Evolutionary conservation across 2,329 filamentous ascomycete genomes (phyloP).

Genomic region (Trichoderma polysporum): DNA sequence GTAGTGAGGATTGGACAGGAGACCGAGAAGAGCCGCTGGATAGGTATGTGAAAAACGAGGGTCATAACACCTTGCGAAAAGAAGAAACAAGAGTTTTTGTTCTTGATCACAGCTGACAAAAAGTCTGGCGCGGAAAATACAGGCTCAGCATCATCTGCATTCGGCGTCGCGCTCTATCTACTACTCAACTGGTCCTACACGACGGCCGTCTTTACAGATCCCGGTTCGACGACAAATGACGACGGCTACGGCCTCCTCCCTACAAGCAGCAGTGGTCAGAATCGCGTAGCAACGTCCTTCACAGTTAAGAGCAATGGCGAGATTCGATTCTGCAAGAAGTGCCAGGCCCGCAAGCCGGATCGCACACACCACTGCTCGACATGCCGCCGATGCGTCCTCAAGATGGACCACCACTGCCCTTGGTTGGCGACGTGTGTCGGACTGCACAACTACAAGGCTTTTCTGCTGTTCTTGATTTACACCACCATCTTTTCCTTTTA

Average conservation of each 20-base stretch:
- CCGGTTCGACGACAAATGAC: conserved; percentile 67
- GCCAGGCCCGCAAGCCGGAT: conserved; percentile 90
- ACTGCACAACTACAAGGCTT: conserved; percentile 91
- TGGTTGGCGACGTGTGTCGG: conserved; percentile 97
- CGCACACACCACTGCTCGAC: conserved; percentile 96
- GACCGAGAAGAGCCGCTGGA: conserved; percentile 53
- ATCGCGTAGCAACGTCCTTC: conserved; percentile 66
- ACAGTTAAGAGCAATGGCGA: conserved; percentile 92
- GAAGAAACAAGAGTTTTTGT: background rate
- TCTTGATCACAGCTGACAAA: background rate
- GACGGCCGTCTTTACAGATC: conserved; percentile 87
- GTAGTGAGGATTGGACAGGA: conserved; percentile 69
- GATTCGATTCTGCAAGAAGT: conserved; percentile 94
- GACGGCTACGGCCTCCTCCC: conserved; percentile 79
- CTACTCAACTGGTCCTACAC: conserved; percentile 89
- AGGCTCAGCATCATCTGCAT: conserved; percentile 57
- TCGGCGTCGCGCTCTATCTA: conserved; percentile 70
- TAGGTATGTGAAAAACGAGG: conserved; percentile 45
- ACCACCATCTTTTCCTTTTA: conserved; percentile 82
- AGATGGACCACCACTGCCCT: conserved; percentile 99
- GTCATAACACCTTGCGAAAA: background rate
- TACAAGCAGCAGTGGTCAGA: conserved; percentile 50
- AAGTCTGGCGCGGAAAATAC: background rate
- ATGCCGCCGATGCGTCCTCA: conserved; percentile 89
- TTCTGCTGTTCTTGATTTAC: conserved; percentile 88